Conservation (phyloP, 2,329 filamentous ascomycete species). For the Trichoderma citrinoviride region DNA sequence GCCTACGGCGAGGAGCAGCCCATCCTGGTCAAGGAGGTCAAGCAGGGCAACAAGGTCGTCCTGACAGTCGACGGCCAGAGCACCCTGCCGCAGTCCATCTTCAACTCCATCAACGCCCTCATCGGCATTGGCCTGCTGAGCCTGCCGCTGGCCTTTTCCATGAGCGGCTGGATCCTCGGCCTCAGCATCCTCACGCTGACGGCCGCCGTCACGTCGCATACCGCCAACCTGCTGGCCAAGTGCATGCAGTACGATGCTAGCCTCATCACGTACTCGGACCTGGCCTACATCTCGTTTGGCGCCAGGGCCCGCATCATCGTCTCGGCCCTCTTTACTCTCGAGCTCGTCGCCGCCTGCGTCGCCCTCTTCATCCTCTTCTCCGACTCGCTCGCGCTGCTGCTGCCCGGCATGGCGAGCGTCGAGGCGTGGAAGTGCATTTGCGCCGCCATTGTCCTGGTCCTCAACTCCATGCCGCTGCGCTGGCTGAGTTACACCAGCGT, state of each 20-base stretch:
- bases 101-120: conserved; percentile 93
- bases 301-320: conserved; percentile 75
- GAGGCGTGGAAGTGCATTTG: conserved; percentile 83
- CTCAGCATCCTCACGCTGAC: conserved; percentile 70
- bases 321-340: conserved; percentile 82
- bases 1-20: conserved; percentile 64
- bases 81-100: conserved; percentile 92
- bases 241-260: conserved; percentile 84
- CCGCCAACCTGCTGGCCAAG: conserved; percentile 77
- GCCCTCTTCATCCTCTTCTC: conserved; percentile 90
- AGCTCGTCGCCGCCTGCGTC: conserved; percentile 84
- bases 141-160: conserved; percentile 81
- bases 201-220: conserved; percentile 77
- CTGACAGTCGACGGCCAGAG: conserved; percentile 86
- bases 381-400: conserved; percentile 77
- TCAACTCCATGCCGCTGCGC: conserved; percentile 81
- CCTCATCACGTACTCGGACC: conserved; percentile 89
- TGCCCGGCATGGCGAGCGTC: conserved; percentile 65
- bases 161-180: conserved; percentile 85
- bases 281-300: conserved; percentile 89
- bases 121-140: conserved; percentile 89
- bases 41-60: conserved; percentile 82
- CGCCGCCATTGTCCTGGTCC: conserved; percentile 70
- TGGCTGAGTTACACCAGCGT: conserved; percentile 87
- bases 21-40: conserved; percentile 82